These are phyloP conservation scores for Stephania yunnanensis DNA, from an alignment of 164 flowering plant species.

Conservation along the genomic window DNA sequence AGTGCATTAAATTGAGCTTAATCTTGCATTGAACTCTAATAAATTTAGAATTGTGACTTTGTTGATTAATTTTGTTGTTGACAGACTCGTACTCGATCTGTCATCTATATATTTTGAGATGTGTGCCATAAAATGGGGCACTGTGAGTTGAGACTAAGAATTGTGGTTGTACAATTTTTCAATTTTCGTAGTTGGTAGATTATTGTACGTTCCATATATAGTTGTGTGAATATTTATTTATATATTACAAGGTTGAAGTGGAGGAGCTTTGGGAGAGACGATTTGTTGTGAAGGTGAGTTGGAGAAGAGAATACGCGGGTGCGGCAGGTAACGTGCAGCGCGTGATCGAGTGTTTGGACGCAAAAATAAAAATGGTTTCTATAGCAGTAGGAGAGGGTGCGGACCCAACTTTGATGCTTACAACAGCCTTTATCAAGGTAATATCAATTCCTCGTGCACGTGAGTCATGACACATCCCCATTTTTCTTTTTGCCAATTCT, in stretches of 20 bases:
- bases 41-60: too few relatives aligned
- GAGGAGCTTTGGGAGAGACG: constrained; percentile 15
- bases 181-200: not conserved
- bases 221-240: not conserved
- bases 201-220: not conserved
- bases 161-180: not conserved
- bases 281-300: constrained; percentile 21
- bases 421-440: constrained; percentile 21
- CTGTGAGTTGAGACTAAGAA: too few relatives aligned
- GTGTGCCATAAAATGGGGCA: too few relatives aligned
- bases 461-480: too few relatives aligned
- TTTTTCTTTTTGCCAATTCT: too few relatives aligned
- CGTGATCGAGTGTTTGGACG: constrained; percentile 18
- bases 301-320: constrained; percentile 9
- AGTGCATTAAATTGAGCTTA: too few relatives aligned
- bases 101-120: too few relatives aligned
- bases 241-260: constrained; percentile 14
- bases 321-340: constrained; percentile 21
- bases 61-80: too few relatives aligned
- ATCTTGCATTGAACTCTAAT: too few relatives aligned
- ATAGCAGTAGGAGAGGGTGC: not conserved
- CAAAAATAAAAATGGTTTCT: constrained; percentile 15
- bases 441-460: not conserved
- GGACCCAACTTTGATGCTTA: constrained; percentile 10
- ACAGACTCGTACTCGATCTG: too few relatives aligned